Evolutionary conservation across 2,329 filamentous ascomycete species (phyloP).

Genomic region (Beauveria scarabaeidicola): DNA sequence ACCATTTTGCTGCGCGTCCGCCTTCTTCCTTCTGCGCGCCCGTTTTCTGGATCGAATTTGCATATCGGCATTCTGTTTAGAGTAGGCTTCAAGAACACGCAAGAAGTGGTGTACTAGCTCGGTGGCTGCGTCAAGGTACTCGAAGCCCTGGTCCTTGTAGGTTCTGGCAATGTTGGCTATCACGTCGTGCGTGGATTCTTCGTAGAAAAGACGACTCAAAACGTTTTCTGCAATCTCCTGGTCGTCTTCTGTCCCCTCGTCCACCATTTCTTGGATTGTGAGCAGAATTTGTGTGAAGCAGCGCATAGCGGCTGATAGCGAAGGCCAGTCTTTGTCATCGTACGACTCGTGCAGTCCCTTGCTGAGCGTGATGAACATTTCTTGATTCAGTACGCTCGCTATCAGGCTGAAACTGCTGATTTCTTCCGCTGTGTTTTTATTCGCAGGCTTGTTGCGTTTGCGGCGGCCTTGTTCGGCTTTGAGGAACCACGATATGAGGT

Average conservation of each 20-base stretch:
- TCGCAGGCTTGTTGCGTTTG: conserved; percentile 45
- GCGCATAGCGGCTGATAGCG: conserved; percentile 79
- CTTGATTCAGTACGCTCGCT: conserved; percentile 83
- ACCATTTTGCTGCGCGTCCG: conserved; percentile 14
- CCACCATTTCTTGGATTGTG: conserved; percentile 86
- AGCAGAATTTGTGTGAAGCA: conserved; percentile 92
- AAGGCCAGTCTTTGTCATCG: conserved; percentile 79
- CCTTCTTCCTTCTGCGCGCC: conserved; percentile 64
- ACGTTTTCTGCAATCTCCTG: conserved; percentile 98
- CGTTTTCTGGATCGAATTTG: conserved; percentile 78
- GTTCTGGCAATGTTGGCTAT: conserved; percentile 69
- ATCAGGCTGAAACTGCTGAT: conserved; percentile 77
- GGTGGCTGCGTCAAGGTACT: conserved; percentile 85
- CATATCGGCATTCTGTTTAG: conserved; percentile 89
- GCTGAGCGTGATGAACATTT: conserved; percentile 86
- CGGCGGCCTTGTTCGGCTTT: conserved; percentile 72
- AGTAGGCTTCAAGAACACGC: conserved; percentile 84
- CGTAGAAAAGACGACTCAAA: conserved; percentile 94
- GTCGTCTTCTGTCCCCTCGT: conserved; percentile 79
- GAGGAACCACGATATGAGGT: conserved; percentile 86
- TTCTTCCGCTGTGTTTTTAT: conserved; percentile 39
- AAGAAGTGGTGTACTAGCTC: conserved; percentile 88
- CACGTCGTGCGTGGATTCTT: conserved; percentile 86
- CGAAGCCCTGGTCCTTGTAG: conserved; percentile 92
- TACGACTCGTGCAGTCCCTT: conserved; percentile 69